Evolutionary conservation across 2,329 filamentous ascomycete genomes (phyloP).

Genomic region (Penicillium sp.): DNA sequence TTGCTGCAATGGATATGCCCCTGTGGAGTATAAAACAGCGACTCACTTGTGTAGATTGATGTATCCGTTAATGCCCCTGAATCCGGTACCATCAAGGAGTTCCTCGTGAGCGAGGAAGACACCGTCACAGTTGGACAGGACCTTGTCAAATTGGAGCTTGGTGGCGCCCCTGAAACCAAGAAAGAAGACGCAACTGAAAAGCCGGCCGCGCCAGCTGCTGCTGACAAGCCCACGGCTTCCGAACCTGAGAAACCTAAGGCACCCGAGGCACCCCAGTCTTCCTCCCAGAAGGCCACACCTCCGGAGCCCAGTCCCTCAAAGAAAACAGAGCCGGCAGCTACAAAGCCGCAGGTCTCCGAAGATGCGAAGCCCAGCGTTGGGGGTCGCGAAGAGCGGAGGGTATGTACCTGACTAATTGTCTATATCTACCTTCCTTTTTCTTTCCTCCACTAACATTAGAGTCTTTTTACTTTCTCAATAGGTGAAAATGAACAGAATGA

Average conservation of each 20-base stretch:
- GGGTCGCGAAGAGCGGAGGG: slow-evolving; percentile 75
- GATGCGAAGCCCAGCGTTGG: slow-evolving; percentile 48
- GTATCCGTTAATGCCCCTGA: slow-evolving; percentile 91
- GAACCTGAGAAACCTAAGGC: slow-evolving; percentile 27
- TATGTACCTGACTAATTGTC: slow-evolving; percentile 50
- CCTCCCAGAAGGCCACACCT: slow-evolving; percentile 32
- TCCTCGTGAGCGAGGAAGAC: slow-evolving; percentile 85
- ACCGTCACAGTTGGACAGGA: slow-evolving; percentile 93
- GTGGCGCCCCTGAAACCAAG: slow-evolving; percentile 49
- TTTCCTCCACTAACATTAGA: no score
- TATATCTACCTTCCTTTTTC: no score
- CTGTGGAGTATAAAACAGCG: no score
- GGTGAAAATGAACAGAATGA: slow-evolving; percentile 99
- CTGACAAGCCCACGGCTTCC: slow-evolving; percentile 53
- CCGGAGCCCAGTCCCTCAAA: no score
- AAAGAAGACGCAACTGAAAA: slow-evolving; percentile 51
- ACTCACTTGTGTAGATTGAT: no score
- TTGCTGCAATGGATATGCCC: no score
- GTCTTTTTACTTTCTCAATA: no score
- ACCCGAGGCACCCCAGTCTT: no score
- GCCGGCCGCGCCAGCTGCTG: no score
- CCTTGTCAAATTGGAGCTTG: slow-evolving; percentile 74
- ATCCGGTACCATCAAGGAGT: slow-evolving; percentile 81
- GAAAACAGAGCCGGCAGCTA: no score
- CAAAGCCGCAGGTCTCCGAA: no score